Base-by-base conservation (phyloP, 164 flowering plant genomes). In the Annona cherimola region DNA sequence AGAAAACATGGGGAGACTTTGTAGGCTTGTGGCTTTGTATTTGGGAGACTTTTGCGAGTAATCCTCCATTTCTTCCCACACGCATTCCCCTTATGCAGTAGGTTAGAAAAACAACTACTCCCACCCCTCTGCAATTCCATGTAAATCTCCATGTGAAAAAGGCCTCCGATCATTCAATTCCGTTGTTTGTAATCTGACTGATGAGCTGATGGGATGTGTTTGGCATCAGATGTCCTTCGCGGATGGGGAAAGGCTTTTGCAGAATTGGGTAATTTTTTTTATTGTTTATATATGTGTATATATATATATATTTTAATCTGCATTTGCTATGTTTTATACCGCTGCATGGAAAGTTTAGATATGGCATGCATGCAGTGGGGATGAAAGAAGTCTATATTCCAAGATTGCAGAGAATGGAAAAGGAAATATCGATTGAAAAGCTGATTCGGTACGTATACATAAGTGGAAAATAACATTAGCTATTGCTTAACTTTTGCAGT, bases 31-130 rank as follows among this genome's bases (percentile, higher is more conserved):
- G 26, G 18, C 8, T 50, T 50, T 50, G 57, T 44, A 40, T 45
- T 61, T 68, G 54, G 72, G 20, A 62, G 42, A 35, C 12, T 54
- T 26, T 63, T 65, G 69, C 45, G 64, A 72, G 73, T 66, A 43
- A 61, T 63, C 35, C 42, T 74, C 18, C 61, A 62, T 44, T 61
- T 11, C 41, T 44, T 61, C n/a, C 41, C n/a, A 57, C 6, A 54
- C 46, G 1, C 42, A 46, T 61, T n/a, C 45, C 42, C 68, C 45
- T 19, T 50, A 26, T 26, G 35, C 35, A 26, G 35, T 26, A 26
- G 35, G 0, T 26, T 26, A 26, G 35, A 26, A 26, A 26, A 26
- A 26, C 35, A 26, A 26, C 35, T 26, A 26, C 35, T 26, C 35
- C 35, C 35, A 26, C 35, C 35, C 35, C 35, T 26, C 35, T 26